These are phyloP conservation scores for Phytophthora rubi DNA, from an alignment of 352 stramenopile species.

Conservation along the genomic window DNA sequence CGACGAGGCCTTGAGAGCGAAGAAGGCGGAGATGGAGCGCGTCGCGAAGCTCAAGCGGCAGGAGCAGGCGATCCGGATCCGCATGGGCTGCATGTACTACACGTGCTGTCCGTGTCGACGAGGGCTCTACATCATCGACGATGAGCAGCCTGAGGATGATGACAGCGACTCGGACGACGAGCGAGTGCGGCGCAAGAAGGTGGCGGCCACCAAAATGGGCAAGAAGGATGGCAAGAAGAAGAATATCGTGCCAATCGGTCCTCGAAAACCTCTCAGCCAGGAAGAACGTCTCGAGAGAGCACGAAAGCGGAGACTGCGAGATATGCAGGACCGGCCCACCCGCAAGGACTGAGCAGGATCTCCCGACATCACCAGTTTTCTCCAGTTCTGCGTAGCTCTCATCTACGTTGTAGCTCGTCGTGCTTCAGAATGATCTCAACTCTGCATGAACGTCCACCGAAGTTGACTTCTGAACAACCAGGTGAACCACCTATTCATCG, in stretches of 20 bases:
- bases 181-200: constrained; percentile 24
- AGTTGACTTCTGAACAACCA: constrained; percentile 4
- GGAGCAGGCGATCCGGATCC: constrained; percentile 60
- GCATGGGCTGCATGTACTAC: constrained; percentile 74
- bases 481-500: no score
- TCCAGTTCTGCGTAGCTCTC: background rate
- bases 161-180: constrained; percentile 48
- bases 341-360: constrained; percentile 51
- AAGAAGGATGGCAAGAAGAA: constrained; percentile 46
- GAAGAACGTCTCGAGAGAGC: constrained; percentile 71
- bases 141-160: constrained; percentile 43
- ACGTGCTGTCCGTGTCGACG: constrained; percentile 70
- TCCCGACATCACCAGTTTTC: constrained; percentile 4
- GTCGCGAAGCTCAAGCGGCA: constrained; percentile 58
- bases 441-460: background rate
- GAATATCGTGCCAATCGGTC: constrained; percentile 61
- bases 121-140: constrained; percentile 62
- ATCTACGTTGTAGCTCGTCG: background rate
- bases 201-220: constrained; percentile 6
- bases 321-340: constrained; percentile 75
- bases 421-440: background rate
- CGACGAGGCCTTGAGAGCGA: constrained; percentile 37
- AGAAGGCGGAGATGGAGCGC: constrained; percentile 36
- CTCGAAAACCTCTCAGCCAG: constrained; percentile 70
- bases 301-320: constrained; percentile 59